A percentile compares a stretch with the other conserved stretches of the same genome.
Evolutionary conservation across 768 basidiomycete species (phyloP).

Genomic region (Suillus subalutaceus): DNA sequence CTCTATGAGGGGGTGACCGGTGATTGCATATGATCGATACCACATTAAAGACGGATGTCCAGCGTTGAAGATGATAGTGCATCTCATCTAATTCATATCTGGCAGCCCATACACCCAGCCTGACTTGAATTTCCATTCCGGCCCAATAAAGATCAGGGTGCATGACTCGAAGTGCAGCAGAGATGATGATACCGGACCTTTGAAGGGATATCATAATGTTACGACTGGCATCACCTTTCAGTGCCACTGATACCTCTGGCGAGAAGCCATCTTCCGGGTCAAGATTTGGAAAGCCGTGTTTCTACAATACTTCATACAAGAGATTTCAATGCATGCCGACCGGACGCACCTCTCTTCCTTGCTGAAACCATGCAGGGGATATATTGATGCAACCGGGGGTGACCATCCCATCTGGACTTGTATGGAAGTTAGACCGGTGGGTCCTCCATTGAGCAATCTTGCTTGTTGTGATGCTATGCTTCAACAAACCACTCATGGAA

Average conservation of each 20-base stretch:
- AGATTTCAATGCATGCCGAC: rapidly evolving
- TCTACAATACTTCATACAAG: background rate
- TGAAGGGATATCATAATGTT: background rate
- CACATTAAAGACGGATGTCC: background rate
- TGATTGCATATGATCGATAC: background rate
- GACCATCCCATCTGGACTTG: background rate
- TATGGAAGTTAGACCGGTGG: background rate
- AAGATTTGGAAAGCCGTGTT: background rate
- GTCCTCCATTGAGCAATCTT: background rate
- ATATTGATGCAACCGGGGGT: background rate
- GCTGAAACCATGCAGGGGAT: conserved; percentile 4
- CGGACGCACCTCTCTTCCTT: background rate
- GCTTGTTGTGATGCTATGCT: background rate
- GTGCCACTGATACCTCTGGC: background rate
- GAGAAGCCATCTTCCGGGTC: background rate
- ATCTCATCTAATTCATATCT: background rate
- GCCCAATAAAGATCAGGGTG: background rate
- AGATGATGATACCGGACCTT: background rate
- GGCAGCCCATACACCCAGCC: background rate
- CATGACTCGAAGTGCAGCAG: background rate
- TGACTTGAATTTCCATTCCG: background rate
- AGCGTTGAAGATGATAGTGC: background rate
- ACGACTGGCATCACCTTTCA: background rate
- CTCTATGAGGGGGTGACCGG: background rate
- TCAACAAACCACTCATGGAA: background rate